Conservation (phyloP, 306 rosid genomes). For the Castanea sativa region DNA sequence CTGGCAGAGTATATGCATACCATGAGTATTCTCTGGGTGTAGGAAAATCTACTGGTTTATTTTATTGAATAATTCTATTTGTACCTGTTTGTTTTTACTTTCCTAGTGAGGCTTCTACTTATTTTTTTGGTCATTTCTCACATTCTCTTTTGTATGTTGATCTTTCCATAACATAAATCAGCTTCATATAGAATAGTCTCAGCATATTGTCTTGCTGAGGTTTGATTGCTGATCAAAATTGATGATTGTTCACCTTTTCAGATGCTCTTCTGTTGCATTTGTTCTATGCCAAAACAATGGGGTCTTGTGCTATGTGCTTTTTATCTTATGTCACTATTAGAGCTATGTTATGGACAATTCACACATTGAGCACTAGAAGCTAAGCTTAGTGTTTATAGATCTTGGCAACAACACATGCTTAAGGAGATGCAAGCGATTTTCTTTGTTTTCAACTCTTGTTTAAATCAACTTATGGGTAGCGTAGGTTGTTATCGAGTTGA, state of each 20-base stretch:
- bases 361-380: too few relatives aligned
- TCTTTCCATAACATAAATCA: background rate
- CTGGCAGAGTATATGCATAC: background rate
- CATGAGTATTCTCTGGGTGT: background rate
- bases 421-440: too few relatives aligned
- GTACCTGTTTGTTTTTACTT: background rate
- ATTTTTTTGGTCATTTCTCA: background rate
- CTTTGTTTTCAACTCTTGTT: too few relatives aligned
- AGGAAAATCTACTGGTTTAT: background rate
- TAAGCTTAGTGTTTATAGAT: too few relatives aligned
- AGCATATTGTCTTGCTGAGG: background rate
- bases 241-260: background rate
- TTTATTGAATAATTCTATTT: too few relatives aligned
- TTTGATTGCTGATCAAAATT: background rate
- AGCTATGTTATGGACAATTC: too few relatives aligned
- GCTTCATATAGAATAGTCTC: background rate
- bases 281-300: background rate
- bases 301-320: background rate
- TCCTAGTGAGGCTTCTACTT: background rate
- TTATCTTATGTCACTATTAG: too few relatives aligned
- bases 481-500: too few relatives aligned
- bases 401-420: too few relatives aligned
- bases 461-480: too few relatives aligned
- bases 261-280: background rate
- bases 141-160: background rate